Percentiles rank a stretch among this genome's conserved stretches.
Conservation (phyloP, 352 stramenopile species). For the Thalassiosira hispida region DNA sequence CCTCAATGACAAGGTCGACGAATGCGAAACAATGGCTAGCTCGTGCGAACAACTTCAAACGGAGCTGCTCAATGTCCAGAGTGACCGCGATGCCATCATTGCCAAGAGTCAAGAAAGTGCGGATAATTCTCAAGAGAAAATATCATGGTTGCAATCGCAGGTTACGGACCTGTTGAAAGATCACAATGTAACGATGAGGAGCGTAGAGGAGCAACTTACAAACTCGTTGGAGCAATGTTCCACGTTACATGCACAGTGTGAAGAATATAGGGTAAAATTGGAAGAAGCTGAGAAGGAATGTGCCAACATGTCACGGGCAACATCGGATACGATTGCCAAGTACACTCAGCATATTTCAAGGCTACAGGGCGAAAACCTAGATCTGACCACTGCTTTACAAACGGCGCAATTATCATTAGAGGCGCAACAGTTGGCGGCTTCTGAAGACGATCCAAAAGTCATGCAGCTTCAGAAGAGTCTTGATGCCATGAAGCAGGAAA, state of each 20-base stretch:
- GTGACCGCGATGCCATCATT: slow-evolving; percentile 1
- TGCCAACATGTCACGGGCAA: slow-evolving; percentile 5
- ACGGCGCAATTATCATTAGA: neutral
- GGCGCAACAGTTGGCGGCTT: slow-evolving; percentile 9
- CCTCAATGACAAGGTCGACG: slow-evolving; percentile 30
- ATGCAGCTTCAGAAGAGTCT: slow-evolving; percentile 27
- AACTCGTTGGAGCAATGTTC: slow-evolving; percentile 25
- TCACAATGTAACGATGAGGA: slow-evolving; percentile 35
- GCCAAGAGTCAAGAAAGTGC: slow-evolving; percentile 21
- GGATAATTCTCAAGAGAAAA: slow-evolving; percentile 22
- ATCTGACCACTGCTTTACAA: slow-evolving; percentile 40
- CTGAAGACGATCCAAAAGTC: slow-evolving; percentile 10
- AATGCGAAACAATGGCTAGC: slow-evolving; percentile 27
- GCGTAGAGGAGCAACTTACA: slow-evolving; percentile 42
- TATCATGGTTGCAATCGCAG: slow-evolving; percentile 45
- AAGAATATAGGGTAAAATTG: slow-evolving; percentile 44
- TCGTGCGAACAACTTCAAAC: slow-evolving; percentile 34
- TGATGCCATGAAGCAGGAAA: slow-evolving; percentile 31
- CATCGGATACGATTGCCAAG: slow-evolving; percentile 31
- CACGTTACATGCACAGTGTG: slow-evolving; percentile 26
- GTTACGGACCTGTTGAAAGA: slow-evolving; percentile 41
- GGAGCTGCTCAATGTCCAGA: slow-evolving; percentile 29
- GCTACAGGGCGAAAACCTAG: slow-evolving; percentile 39
- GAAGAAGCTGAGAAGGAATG: slow-evolving; percentile 32
- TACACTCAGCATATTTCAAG: slow-evolving; percentile 44